A percentile compares a stretch with the other conserved stretches of the same genome.
Conservation (phyloP, 2,329 filamentous ascomycete species). For the Phaeosphaeriaceae sp. region DNA sequence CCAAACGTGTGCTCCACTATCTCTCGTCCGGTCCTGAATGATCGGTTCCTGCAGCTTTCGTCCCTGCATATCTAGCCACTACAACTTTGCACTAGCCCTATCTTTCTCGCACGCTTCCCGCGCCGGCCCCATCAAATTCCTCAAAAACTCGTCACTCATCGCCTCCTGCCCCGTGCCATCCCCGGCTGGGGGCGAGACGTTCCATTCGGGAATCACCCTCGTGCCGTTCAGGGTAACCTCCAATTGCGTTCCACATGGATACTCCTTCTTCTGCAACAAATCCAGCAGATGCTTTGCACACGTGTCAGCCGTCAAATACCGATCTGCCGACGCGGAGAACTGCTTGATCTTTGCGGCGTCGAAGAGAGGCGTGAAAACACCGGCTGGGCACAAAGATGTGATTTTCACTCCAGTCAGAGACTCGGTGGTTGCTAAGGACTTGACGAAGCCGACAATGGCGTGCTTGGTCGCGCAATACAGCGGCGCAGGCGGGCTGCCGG, state of each 20-base stretch:
- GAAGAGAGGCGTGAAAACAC: conserved; percentile 36
- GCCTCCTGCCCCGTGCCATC: conserved; percentile 29
- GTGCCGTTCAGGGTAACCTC: conserved; percentile 28
- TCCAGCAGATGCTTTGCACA: conserved; percentile 31
- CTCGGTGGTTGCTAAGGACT: conserved; percentile 34
- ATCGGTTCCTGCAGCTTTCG: not conserved
- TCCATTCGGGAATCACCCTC: conserved; percentile 37
- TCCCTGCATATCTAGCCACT: not conserved
- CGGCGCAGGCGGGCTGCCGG: conserved; percentile 32
- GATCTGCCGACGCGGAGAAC: conserved; percentile 20
- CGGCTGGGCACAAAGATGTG: conserved; percentile 35
- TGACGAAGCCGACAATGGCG: conserved; percentile 40
- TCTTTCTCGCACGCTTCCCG: conserved; percentile 24
- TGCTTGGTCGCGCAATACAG: conserved; percentile 43
- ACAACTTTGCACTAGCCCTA: conserved; percentile 15
- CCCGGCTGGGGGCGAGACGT: conserved; percentile 27
- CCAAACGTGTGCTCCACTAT: not conserved
- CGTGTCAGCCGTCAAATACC: conserved; percentile 24
- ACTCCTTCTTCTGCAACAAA: conserved; percentile 38
- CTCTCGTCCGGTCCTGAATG: no score
- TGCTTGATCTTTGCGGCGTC: conserved; percentile 29
- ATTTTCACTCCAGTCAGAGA: conserved; percentile 39
- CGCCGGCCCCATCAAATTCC: conserved; percentile 31
- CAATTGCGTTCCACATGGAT: conserved; percentile 32
- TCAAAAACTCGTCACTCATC: conserved; percentile 15